Base-by-base conservation (phyloP, 176 grass and related monocot species). In the Puccinellia tenuiflora region DNA sequence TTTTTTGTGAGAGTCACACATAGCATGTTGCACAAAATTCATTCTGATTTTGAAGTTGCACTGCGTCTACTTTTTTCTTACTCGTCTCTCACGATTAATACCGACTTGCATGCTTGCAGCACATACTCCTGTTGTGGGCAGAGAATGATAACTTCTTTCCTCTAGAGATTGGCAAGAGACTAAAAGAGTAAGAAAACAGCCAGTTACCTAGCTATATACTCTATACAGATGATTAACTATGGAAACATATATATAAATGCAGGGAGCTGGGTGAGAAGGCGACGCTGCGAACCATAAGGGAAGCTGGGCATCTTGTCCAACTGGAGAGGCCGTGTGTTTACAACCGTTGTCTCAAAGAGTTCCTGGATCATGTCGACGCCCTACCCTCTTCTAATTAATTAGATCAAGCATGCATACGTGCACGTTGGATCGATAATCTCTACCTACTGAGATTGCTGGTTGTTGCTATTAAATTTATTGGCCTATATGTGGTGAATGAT, bases 261-360 rank as follows among this genome's bases (percentile, higher is more conserved):
- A 95, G 93, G 55, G 75, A 85, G 80, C 63, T 95, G 5, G 93
- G 93, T 2, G 55, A 95, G 45, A 95, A 84, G 25, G 67, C 90
- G 20, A 57, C 46, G 65, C 76, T 95, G 18, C 79, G 83, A 78
- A 75, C 31, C 88, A 92, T 95, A 78, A 50, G 65, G 65, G 81
- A 85, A 76, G 90, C 90, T 6, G 90, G 88, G n/a, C 90, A 95
- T 18, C 57, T 92, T 12, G 83, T 74, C 67, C 86, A 86, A 18
- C 33, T 95, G 14, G 90, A 95, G 79, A 85, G 93, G 45, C 93
- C 93, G 0, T 33, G 75, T 31, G 82, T 80, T n/a, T 95, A 86
- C 54, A 92, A 83, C 67, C 72, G 83, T 40, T 63, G 35, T 26
- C 85, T 94, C 30, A 83, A 67, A 52, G 79, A 88, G 70, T 92